Evolutionary conservation across 805 yeast genomes (phyloP).

Genomic region (Yamadazyma laniorum): DNA sequence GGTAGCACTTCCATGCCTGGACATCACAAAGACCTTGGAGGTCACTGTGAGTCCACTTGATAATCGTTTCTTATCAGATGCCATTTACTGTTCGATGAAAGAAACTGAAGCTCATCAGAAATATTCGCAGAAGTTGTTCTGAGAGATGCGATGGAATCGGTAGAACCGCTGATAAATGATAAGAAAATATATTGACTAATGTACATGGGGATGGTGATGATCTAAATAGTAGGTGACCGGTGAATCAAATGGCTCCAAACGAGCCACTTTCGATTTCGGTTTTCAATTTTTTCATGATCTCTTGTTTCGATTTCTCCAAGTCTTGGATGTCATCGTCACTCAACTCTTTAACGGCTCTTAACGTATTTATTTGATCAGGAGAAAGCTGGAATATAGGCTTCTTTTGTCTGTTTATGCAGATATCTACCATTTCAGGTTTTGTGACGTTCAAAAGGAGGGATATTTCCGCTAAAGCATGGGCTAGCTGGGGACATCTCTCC

Average conservation of each 20-base stretch:
- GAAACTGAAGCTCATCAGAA: no score
- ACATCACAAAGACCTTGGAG: constrained; percentile 87
- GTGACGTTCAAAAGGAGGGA: constrained; percentile 39
- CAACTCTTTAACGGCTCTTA: constrained; percentile 27
- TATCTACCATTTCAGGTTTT: constrained; percentile 35
- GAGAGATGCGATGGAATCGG: no score
- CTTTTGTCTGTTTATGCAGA: constrained; percentile 33
- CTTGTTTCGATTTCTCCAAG: constrained; percentile 25
- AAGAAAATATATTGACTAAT: no score
- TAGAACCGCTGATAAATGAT: no score
- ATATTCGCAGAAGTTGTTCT: no score
- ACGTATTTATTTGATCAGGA: constrained; percentile 30
- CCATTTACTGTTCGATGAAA: no score
- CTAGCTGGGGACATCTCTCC: constrained; percentile 72
- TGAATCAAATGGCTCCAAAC: constrained; percentile 18
- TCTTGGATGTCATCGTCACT: constrained; percentile 27
- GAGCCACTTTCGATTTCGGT: constrained; percentile 27
- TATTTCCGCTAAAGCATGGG: constrained; percentile 79
- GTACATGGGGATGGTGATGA: no score
- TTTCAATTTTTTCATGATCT: constrained; percentile 19
- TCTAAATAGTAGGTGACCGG: no score
- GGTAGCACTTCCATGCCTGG: constrained; percentile 85
- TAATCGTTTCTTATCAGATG: constrained; percentile 25
- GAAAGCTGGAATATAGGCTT: constrained; percentile 29
- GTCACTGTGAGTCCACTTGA: constrained; percentile 57